Conservation (phyloP, 179 eudicot genomes). For the Camellia oleifera region DNA sequence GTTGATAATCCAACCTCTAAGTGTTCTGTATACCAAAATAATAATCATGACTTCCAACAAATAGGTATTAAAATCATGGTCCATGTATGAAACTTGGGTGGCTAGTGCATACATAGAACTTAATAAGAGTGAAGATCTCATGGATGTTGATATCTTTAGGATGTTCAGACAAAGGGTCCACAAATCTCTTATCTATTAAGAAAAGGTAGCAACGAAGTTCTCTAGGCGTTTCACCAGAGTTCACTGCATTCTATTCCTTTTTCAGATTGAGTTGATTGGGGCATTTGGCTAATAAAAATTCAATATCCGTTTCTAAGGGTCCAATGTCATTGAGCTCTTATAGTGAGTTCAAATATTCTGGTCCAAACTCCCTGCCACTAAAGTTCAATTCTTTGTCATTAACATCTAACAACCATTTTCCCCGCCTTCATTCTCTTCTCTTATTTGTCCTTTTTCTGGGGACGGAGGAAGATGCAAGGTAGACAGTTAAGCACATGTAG, state of each 20-base stretch:
- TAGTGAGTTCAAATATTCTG: background rate
- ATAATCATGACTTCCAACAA: background rate
- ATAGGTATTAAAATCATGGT: background rate
- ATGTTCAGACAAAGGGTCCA: too few species aligned
- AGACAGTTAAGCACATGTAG: background rate
- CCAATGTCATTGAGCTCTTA: background rate
- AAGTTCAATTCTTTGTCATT: too few species aligned
- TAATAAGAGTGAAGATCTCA: background rate
- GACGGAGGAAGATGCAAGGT: background rate
- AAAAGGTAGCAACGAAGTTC: too few species aligned
- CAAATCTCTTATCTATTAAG: too few species aligned
- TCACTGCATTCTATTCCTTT: too few species aligned
- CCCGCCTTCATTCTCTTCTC: background rate
- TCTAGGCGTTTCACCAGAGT: too few species aligned
- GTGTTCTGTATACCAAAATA: background rate
- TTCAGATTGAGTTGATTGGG: too few species aligned
- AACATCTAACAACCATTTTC: too few species aligned
- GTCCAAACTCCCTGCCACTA: too few species aligned
- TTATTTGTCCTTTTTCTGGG: background rate
- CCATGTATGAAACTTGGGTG: background rate
- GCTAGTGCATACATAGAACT: background rate
- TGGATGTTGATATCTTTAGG: too few species aligned
- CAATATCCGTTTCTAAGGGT: background rate
- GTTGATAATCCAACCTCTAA: background rate
- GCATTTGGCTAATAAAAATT: background rate